Evolutionary conservation across 2,329 filamentous ascomycete species (phyloP).

Genomic region (Colletotrichum liaoningense): DNA sequence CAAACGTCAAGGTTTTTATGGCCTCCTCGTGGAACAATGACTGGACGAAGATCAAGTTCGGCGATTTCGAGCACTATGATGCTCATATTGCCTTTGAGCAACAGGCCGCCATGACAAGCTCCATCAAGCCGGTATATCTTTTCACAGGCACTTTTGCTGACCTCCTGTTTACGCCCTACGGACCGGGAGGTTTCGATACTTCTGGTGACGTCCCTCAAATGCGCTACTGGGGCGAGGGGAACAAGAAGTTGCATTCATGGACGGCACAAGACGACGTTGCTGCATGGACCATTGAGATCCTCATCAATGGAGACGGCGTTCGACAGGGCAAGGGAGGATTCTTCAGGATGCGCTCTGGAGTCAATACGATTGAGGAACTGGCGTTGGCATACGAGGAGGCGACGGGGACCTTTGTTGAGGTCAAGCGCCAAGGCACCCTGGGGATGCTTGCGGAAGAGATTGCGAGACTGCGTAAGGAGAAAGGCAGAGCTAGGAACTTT

Average conservation of each 20-base stretch:
- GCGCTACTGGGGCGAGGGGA: conserved; percentile 18
- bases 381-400: conserved; percentile 16
- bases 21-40: conserved; percentile 47
- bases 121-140: conserved; percentile 45
- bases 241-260: conserved; percentile 18
- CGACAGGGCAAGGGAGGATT: conserved; percentile 23
- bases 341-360: conserved; percentile 24
- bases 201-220: conserved; percentile 5
- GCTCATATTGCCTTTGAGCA: conserved; percentile 46
- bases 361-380: conserved; percentile 19
- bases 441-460: conserved; percentile 14
- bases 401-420: conserved; percentile 14
- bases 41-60: conserved; percentile 43
- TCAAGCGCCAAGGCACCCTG: conserved; percentile 9
- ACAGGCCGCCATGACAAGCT: conserved; percentile 42
- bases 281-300: conserved; percentile 23
- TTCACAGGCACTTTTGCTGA: conserved; percentile 45
- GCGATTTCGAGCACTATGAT: conserved; percentile 48
- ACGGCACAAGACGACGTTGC: conserved; percentile 12
- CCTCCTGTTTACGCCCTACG: conserved; percentile 36
- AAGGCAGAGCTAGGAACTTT: neutral
- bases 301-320: conserved; percentile 25
- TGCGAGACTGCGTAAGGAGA: neutral
- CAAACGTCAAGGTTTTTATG: conserved; percentile 44
- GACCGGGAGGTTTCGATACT: conserved; percentile 8